Conservation (phyloP, 106 monocot species). For the Acorus calamus region DNA sequence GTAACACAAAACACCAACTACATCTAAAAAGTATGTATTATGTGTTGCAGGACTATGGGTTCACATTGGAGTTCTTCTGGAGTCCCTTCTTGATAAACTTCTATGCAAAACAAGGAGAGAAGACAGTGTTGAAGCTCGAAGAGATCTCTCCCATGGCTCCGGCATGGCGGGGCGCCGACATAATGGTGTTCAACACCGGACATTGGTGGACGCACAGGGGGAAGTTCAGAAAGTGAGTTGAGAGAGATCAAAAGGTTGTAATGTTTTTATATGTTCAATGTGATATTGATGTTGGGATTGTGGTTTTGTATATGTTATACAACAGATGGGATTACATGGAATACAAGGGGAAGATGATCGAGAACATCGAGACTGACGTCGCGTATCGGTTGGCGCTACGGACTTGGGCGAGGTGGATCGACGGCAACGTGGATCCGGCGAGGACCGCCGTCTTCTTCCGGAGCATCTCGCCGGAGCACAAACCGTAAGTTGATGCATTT, state of each 20-base stretch:
- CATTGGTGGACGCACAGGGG: slow-evolving; percentile 47
- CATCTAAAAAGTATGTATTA: no score
- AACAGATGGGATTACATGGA: slow-evolving; percentile 20
- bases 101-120: slow-evolving; percentile 4
- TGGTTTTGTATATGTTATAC: no score
- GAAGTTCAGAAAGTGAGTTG: slow-evolving; percentile 14
- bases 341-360: neutral
- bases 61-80: slow-evolving; percentile 47
- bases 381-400: slow-evolving; percentile 15
- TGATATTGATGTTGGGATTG: no score
- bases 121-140: slow-evolving; percentile 34
- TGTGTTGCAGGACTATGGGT: slow-evolving; percentile 26
- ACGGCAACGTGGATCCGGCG: slow-evolving; percentile 3
- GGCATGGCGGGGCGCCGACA: slow-evolving; percentile 19
- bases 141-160: slow-evolving; percentile 1
- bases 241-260: no score
- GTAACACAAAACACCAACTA: no score
- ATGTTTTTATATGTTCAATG: no score
- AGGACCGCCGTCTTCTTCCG: slow-evolving; percentile 32
- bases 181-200: slow-evolving; percentile 47
- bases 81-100: slow-evolving; percentile 40
- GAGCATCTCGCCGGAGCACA: slow-evolving; percentile 25
- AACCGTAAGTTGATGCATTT: slow-evolving; percentile 2
- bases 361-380: slow-evolving; percentile 10
- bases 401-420: slow-evolving; percentile 25